A percentile compares a stretch with the other conserved stretches of the same genome.
Evolutionary conservation across 352 stramenopile genomes (phyloP).

Genomic region (Lagenidium giganteum): DNA sequence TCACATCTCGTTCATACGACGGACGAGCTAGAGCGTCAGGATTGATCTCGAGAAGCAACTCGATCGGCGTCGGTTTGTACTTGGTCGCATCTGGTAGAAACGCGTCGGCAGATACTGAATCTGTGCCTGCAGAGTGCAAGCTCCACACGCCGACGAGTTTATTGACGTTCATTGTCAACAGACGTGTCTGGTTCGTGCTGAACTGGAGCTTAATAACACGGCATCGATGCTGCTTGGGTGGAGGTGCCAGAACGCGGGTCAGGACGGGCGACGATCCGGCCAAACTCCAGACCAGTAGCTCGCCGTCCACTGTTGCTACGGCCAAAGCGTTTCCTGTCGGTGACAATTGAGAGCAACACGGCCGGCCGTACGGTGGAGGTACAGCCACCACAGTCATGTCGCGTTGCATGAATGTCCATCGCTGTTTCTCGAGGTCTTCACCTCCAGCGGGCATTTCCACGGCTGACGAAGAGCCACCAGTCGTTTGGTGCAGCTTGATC

Average conservation of each 20-base stretch:
- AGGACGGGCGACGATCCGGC: constrained; percentile 13
- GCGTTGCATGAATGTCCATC: too few species aligned
- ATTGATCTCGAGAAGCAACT: constrained; percentile 13
- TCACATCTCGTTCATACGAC: constrained; percentile 2
- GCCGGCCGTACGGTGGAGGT: too few species aligned
- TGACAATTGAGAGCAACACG: too few species aligned
- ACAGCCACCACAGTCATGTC: too few species aligned
- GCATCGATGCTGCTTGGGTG: constrained; percentile 19
- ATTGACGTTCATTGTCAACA: constrained; percentile 24
- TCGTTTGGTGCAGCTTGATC: too few species aligned
- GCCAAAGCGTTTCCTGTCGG: too few species aligned
- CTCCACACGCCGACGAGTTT: constrained; percentile 22
- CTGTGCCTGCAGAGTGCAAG: constrained; percentile 8
- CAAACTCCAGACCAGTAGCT: constrained; percentile 29
- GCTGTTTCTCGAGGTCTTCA: too few species aligned
- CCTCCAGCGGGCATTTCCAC: too few species aligned
- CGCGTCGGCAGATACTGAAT: constrained; percentile 16
- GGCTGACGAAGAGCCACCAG: too few species aligned
- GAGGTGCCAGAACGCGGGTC: constrained; percentile 6
- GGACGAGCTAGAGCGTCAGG: constrained; percentile 8
- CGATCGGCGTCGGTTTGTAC: constrained; percentile 24
- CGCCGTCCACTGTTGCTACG: too few species aligned
- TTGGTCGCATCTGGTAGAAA: constrained; percentile 29
- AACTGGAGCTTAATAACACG: constrained; percentile 24
- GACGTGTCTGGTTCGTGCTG: constrained; percentile 2